Conservation (phyloP, 2,329 filamentous ascomycete genomes). For the Dothideomycetidae sp. region DNA sequence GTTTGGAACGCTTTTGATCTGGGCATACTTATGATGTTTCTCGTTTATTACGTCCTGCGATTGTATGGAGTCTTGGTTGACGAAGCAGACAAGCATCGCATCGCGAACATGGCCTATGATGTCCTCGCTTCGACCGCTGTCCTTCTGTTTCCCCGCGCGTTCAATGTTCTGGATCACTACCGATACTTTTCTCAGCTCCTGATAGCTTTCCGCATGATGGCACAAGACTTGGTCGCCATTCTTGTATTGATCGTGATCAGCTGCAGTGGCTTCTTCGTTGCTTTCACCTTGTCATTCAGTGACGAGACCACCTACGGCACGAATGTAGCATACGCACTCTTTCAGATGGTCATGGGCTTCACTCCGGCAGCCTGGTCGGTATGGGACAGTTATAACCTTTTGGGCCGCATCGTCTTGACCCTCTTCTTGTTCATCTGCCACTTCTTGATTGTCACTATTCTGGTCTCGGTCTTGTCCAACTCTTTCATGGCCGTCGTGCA, state of each 20-base stretch:
- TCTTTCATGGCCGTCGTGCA: constrained; percentile 92
- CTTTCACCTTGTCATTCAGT: constrained; percentile 70
- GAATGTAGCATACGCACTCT: constrained; percentile 76
- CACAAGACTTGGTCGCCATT: constrained; percentile 72
- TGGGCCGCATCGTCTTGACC: constrained; percentile 62
- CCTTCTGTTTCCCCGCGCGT: constrained; percentile 75
- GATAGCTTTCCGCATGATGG: constrained; percentile 90
- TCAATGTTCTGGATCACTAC: constrained; percentile 87
- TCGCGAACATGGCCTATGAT: constrained; percentile 80
- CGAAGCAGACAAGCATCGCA: constrained; percentile 50
- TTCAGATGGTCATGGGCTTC: constrained; percentile 91
- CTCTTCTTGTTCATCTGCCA: constrained; percentile 89
- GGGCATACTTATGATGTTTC: constrained; percentile 71
- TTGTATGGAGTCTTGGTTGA: constrained; percentile 76
- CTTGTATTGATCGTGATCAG: constrained; percentile 71
- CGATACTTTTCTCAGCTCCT: constrained; percentile 90
- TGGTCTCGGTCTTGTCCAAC: constrained; percentile 92
- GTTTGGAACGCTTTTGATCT: constrained; percentile 96
- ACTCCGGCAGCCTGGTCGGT: constrained; percentile 87
- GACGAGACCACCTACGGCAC: constrained; percentile 54
- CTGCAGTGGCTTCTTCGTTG: constrained; percentile 91
- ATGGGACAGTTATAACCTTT: constrained; percentile 66
- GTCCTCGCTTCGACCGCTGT: constrained; percentile 87
- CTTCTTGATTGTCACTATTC: constrained; percentile 83
- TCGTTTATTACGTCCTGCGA: constrained; percentile 80